A percentile compares a stretch with the other conserved stretches of the same genome.
These are phyloP conservation scores for Dillenia turbinata DNA, from an alignment of 164 flowering plant species.

Conservation along the genomic window DNA sequence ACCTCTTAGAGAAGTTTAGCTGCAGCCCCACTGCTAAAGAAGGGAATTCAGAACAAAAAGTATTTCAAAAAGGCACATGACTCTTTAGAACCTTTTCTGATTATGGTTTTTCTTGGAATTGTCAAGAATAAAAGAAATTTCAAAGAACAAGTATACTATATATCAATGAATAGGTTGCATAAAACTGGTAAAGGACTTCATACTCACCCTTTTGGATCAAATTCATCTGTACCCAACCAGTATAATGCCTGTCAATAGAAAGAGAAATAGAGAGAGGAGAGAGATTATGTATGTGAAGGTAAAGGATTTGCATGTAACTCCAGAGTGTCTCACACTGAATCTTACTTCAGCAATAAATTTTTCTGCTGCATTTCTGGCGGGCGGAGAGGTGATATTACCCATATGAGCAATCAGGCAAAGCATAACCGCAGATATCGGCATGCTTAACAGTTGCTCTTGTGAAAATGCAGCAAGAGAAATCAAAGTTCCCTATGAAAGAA, in stretches of 20 bases:
- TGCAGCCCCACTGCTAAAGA: conserved; percentile 27
- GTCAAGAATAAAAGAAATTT: neutral
- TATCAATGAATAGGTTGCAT: too few species aligned
- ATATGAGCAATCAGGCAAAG: conserved; percentile 53
- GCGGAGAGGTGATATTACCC: conserved; percentile 31
- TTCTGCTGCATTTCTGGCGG: conserved; percentile 35
- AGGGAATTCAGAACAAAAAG: neutral
- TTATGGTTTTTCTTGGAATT: neutral
- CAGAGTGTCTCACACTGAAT: neutral
- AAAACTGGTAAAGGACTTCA: too few species aligned
- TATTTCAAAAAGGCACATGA: neutral
- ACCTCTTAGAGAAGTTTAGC: conserved; percentile 23
- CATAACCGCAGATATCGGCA: conserved; percentile 47
- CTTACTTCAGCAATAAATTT: conserved; percentile 36
- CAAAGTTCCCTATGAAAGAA: conserved; percentile 43
- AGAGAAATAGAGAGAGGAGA: neutral
- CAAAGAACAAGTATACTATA: too few species aligned
- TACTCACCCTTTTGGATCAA: conserved; percentile 40
- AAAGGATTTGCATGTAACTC: neutral
- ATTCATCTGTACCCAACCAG: conserved; percentile 35
- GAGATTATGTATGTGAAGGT: neutral
- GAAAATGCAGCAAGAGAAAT: conserved; percentile 48
- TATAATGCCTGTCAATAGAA: conserved; percentile 21
- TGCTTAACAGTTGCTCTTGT: conserved; percentile 20
- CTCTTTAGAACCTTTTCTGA: neutral